Base-by-base conservation (phyloP, 495 filamentous ascomycete species). In the Pyronema omphalodes region DNA sequence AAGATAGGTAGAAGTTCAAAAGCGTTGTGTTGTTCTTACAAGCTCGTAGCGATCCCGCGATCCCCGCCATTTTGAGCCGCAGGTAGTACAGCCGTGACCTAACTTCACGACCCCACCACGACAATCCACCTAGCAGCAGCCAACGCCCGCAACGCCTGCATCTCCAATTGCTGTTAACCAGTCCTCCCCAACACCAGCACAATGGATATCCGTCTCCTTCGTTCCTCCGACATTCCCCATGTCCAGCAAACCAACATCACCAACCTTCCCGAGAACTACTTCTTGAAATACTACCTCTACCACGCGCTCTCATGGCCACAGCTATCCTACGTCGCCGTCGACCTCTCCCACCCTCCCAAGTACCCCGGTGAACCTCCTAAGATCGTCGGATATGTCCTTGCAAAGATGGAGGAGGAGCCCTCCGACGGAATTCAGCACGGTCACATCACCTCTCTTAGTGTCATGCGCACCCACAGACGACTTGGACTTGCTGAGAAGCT, bases 211-310 rank as follows among this genome's bases (percentile, higher is more conserved):
- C 78, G 84, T 41, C 70, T 83, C 41, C 74, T 89, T 56, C 74
- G 70, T 55, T 71, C 84, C 53, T 77, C 79, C 54, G 84, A 89
- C 71, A 89, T 94, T 60, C 91, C 86, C 44, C 81, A 93, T 60
- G 89, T 98, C 12, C 91, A 98, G 73, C 84, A 88, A 70, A 87
- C 91, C 60, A 98, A 98, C 73, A 86, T 96, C 68, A 94, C 93
- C 66, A 98, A 98, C 72, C 76, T 98, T 33, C 91, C 91, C 61
- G 91, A 98, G 71, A 98, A 98, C 75, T 98, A 98, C 77, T 96
- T 95, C 70, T 80, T 93, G 71, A 98, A 98, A 77, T 98, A 98
- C 76, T 98, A 98, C 76, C 84, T 98, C 62, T 98, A 98, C 78
- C 91, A 98, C 70, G 91, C 91, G 6, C 78, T 95, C 52, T 91